A percentile compares a stretch with the other conserved stretches of the same genome.
These are phyloP conservation scores for Rhodotorula paludigena DNA, from an alignment of 768 basidiomycete species.

Conservation along the genomic window DNA sequence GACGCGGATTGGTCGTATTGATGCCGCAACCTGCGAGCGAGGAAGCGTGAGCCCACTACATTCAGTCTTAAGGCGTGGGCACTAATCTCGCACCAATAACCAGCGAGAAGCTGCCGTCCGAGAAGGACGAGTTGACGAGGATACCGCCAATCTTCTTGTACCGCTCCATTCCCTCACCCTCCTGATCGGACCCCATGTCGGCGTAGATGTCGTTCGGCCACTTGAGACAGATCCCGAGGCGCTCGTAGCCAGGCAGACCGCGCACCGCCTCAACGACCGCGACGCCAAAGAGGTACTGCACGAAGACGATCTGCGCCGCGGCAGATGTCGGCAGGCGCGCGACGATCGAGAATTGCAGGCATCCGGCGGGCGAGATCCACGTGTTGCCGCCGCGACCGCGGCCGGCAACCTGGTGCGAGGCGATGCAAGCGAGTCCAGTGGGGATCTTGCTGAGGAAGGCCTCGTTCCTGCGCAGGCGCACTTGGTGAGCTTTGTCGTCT, in stretches of 20 bases:
- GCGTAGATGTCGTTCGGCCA: slow-evolving; percentile 98
- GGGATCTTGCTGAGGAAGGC: slow-evolving; percentile 64
- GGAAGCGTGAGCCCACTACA: no score
- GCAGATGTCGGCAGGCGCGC: slow-evolving; percentile 59
- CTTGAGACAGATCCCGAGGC: slow-evolving; percentile 67
- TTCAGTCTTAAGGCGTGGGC: no score
- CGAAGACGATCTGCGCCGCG: slow-evolving; percentile 70
- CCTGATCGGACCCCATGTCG: slow-evolving; percentile 47
- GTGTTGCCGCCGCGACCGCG: slow-evolving; percentile 80
- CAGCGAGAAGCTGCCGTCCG: slow-evolving; percentile 65
- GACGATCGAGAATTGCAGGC: slow-evolving; percentile 75
- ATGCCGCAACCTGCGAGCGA: slow-evolving; percentile 81
- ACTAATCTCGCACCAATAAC: slow-evolving; percentile 68
- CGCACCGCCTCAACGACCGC: slow-evolving; percentile 72
- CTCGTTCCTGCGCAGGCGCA: slow-evolving; percentile 60
- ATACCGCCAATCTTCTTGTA: slow-evolving; percentile 84
- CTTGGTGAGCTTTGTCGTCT: background rate
- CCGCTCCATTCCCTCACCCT: slow-evolving; percentile 44
- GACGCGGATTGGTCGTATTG: slow-evolving; percentile 75
- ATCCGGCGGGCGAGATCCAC: slow-evolving; percentile 89
- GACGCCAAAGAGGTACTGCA: slow-evolving; percentile 86
- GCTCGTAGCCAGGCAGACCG: slow-evolving; percentile 54
- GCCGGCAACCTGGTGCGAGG: slow-evolving; percentile 79
- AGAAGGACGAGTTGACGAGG: slow-evolving; percentile 79
- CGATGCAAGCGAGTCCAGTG: slow-evolving; percentile 72